Conservation (phyloP, 345 rosid species). For the Barbarea vulgaris region DNA sequence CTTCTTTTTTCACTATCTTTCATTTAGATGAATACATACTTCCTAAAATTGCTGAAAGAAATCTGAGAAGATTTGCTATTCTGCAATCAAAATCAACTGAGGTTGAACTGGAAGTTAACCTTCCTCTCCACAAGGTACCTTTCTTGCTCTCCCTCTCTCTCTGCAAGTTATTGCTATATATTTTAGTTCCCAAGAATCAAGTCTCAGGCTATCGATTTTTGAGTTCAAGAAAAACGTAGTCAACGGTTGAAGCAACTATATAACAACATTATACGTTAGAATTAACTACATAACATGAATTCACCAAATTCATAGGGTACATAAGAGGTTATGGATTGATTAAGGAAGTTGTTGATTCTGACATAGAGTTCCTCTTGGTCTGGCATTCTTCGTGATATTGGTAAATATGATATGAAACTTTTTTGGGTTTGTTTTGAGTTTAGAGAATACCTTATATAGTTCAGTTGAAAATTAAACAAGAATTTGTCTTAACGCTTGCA, state of each 20-base stretch:
- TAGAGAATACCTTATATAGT: not conserved
- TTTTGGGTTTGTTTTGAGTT: not conserved
- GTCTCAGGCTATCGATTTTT: not conserved
- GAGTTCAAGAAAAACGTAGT: not conserved
- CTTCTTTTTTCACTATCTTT: conserved; percentile 4
- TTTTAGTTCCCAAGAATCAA: not conserved
- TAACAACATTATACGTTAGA: not conserved
- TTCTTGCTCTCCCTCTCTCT: not conserved
- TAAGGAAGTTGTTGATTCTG: not conserved
- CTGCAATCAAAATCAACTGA: conserved; percentile 53
- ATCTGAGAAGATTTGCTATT: conserved; percentile 66
- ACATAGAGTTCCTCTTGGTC: not conserved
- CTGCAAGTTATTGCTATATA: conserved; percentile 9
- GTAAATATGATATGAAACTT: not conserved
- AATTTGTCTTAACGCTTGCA: conserved; percentile 1
- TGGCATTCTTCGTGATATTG: too few relatives aligned
- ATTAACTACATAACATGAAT: not conserved
- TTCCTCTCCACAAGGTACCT: conserved; percentile 54
- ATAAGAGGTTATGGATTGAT: not conserved
- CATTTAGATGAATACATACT: conserved; percentile 78
- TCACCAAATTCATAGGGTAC: not conserved
- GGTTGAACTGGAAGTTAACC: conserved; percentile 46
- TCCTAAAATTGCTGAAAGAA: conserved; percentile 93
- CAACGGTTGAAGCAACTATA: not conserved
- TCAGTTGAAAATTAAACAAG: not conserved